phyloP scores from a whole-genome alignment of 1,139 yeast genomes.

The Geotrichum macrosporum region DNA sequence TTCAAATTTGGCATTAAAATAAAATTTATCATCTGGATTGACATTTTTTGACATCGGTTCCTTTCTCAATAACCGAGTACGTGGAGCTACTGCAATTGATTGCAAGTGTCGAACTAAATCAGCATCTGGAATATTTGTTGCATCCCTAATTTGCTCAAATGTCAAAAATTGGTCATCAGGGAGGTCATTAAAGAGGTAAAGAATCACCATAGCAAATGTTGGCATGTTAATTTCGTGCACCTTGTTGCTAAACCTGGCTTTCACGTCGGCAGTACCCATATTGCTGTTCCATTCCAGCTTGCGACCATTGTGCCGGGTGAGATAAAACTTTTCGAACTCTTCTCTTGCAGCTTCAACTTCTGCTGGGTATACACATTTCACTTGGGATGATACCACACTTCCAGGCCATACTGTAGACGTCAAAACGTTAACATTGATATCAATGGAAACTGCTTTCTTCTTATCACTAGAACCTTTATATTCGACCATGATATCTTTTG shows the following conservation, averaged over 20 bases:
- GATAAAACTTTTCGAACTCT: slow-evolving; percentile 50
- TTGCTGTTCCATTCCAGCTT: slow-evolving; percentile 79
- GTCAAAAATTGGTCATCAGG: slow-evolving; percentile 51
- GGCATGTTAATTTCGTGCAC: slow-evolving; percentile 81
- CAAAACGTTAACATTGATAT: slow-evolving; percentile 50
- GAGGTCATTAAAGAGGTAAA: slow-evolving; percentile 63
- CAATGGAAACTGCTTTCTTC: slow-evolving; percentile 32
- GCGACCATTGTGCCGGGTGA: slow-evolving; percentile 66
- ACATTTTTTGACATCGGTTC: slow-evolving; percentile 71
- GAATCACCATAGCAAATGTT: slow-evolving; percentile 70
- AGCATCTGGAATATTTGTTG: slow-evolving; percentile 65
- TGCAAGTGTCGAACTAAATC: slow-evolving; percentile 77
- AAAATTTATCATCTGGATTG: slow-evolving; percentile 57
- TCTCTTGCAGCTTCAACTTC: slow-evolving; percentile 43
- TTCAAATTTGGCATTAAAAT: slow-evolving; percentile 65
- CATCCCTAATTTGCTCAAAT: slow-evolving; percentile 56
- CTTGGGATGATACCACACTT: slow-evolving; percentile 49
- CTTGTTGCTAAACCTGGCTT: slow-evolving; percentile 47
- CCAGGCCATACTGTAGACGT: slow-evolving; percentile 62
- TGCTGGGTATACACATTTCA: slow-evolving; percentile 54
- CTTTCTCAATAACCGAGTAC: slow-evolving; percentile 66
- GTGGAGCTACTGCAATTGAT: slow-evolving; percentile 81
- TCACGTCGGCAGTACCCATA: slow-evolving; percentile 69
- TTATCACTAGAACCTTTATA: slow-evolving; percentile 30
- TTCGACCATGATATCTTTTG: slow-evolving; percentile 55